Evolutionary conservation across 163 green algal genomes (phyloP).

Genomic region (Scenedesmus sp.): DNA sequence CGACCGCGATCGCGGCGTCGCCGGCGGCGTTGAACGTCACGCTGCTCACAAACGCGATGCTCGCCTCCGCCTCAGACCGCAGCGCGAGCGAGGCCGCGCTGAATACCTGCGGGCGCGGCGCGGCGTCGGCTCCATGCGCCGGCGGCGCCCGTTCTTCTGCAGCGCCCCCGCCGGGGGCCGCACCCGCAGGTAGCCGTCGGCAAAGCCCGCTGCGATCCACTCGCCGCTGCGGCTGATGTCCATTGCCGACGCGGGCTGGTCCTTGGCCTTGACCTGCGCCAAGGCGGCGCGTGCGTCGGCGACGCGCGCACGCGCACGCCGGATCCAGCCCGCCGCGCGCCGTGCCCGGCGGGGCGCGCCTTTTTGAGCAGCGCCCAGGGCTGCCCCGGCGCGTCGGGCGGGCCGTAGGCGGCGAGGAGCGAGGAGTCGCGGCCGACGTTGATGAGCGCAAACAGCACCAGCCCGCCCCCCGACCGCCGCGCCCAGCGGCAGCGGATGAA

Average conservation of each 20-base stretch:
- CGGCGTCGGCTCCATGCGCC: too few relatives aligned
- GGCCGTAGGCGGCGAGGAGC: background rate
- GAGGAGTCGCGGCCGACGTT: background rate
- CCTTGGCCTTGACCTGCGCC: constrained; percentile 7
- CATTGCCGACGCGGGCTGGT: constrained; percentile 2
- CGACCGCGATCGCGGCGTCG: constrained; percentile 31
- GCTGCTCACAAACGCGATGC: constrained; percentile 40
- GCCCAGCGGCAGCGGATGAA: constrained; percentile 35
- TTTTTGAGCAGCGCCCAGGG: constrained; percentile 31
- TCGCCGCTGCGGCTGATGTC: constrained; percentile 27
- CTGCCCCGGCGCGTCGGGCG: background rate
- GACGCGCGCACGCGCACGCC: too few relatives aligned
- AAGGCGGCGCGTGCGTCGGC: too few relatives aligned
- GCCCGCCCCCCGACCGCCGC: background rate
- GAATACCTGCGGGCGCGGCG: constrained; percentile 1
- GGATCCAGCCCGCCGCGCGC: too few relatives aligned
- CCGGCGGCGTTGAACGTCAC: constrained; percentile 29
- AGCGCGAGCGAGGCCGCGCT: constrained; percentile 9
- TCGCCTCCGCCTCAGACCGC: constrained; percentile 24
- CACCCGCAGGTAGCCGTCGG: constrained; percentile 34
- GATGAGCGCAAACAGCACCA: background rate
- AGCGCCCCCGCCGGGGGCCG: background rate
- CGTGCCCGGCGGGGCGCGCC: too few relatives aligned
- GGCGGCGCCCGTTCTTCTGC: background rate
- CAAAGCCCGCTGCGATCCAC: constrained; percentile 25